A percentile compares a stretch with the other conserved stretches of the same genome.
phyloP scores from a whole-genome alignment of 768 basidiomycete genomes.

The Glaciozyma martinii region DNA sequence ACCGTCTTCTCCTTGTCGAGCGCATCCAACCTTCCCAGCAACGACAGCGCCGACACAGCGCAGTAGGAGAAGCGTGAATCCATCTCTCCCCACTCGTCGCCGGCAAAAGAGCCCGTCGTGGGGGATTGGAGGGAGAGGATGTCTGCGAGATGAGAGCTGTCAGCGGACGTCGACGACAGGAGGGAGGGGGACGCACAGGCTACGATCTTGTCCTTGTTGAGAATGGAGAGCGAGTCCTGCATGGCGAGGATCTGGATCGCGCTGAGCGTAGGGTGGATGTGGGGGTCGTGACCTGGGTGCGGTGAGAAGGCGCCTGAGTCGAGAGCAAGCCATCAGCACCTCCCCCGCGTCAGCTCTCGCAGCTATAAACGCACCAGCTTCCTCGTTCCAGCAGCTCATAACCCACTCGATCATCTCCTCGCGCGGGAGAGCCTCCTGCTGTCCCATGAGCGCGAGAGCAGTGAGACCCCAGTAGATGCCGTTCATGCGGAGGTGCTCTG shows the following conservation, averaged over 20 bases:
- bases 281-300: conserved; percentile 86
- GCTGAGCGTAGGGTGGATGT: conserved; percentile 74
- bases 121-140: conserved; percentile 69
- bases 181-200: conserved; percentile 51
- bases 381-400: conserved; percentile 89
- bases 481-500: conserved; percentile 86
- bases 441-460: conserved; percentile 71
- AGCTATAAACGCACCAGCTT: conserved; percentile 53
- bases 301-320: conserved; percentile 70
- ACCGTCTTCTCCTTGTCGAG: conserved; percentile 61
- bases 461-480: conserved; percentile 95
- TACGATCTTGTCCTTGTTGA: conserved; percentile 62
- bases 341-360: background rate
- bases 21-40: conserved; percentile 63
- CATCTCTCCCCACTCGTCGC: conserved; percentile 81
- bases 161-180: background rate
- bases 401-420: conserved; percentile 83
- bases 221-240: conserved; percentile 64
- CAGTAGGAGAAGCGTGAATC: conserved; percentile 88
- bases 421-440: conserved; percentile 64
- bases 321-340: background rate
- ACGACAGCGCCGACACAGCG: conserved; percentile 69
- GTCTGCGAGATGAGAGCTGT: conserved; percentile 48
- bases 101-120: conserved; percentile 77
- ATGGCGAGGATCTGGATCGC: conserved; percentile 85